phyloP scores from a whole-genome alignment of 139 green algal genomes.

The Haematococcus sp. region DNA sequence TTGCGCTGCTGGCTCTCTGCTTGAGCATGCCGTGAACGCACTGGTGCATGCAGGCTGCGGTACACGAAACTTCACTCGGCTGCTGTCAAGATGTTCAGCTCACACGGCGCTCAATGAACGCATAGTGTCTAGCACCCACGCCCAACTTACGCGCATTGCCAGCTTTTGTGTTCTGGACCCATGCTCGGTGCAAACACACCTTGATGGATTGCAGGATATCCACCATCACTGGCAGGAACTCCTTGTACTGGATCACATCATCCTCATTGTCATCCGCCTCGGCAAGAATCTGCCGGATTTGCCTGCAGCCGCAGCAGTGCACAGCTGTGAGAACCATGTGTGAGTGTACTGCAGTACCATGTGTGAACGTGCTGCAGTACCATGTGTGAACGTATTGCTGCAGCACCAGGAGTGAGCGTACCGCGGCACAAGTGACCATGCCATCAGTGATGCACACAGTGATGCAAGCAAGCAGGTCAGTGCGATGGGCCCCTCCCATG shows the following conservation, averaged over 20 bases:
- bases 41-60: too few species aligned
- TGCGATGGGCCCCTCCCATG: too few species aligned
- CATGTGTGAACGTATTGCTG: background rate
- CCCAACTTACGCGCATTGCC: too few species aligned
- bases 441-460: too few species aligned
- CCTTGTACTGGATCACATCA: slow-evolving; percentile 59
- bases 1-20: too few species aligned
- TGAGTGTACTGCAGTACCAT: background rate
- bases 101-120: too few species aligned
- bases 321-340: background rate
- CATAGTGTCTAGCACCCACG: too few species aligned
- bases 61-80: too few species aligned
- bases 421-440: background rate
- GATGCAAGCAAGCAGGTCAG: too few species aligned
- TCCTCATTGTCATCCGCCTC: slow-evolving; percentile 67
- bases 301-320: slow-evolving; percentile 5
- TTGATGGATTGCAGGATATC: slow-evolving; percentile 49
- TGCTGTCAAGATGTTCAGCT: too few species aligned
- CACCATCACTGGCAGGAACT: slow-evolving; percentile 54
- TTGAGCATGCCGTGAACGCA: too few species aligned
- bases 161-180: too few species aligned
- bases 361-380: background rate
- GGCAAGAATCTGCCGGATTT: slow-evolving; percentile 52
- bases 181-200: slow-evolving; percentile 6
- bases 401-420: background rate